Conservation (phyloP, 2,329 filamentous ascomycete genomes). For the Fusarium irregulare region DNA sequence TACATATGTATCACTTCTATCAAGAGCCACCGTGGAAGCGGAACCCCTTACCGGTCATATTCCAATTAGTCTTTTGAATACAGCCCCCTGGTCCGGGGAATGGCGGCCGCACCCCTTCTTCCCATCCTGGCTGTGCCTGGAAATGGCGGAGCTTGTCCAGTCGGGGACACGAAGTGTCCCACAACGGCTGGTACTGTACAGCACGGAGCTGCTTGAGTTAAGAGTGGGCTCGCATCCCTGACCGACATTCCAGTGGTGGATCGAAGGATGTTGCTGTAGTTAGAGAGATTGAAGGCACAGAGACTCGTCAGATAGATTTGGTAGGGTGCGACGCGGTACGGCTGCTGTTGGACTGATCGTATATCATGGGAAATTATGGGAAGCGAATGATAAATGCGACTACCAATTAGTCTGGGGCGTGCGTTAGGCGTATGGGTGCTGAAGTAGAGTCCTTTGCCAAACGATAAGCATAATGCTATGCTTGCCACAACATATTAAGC, state of each 20-base stretch:
- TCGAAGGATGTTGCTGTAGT: conserved; percentile 48
- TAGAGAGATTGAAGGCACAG: conserved; percentile 48
- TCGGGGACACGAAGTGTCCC: conserved; percentile 35
- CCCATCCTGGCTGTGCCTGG: conserved; percentile 43
- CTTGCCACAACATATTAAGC: conserved; percentile 5
- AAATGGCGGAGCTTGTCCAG: conserved; percentile 38
- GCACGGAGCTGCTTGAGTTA: conserved; percentile 5
- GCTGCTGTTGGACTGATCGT: conserved; percentile 40
- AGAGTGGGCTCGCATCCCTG: conserved; percentile 47
- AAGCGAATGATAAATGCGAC: conserved; percentile 31
- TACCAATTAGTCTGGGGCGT: conserved; percentile 23
- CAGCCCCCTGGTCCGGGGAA: conserved; percentile 43
- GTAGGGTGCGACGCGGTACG: conserved; percentile 40
- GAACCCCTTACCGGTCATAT: conserved; percentile 47
- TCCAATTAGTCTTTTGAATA: conserved; percentile 34
- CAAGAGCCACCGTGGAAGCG: conserved; percentile 47
- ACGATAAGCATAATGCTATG: conserved; percentile 3
- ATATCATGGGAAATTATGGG: conserved; percentile 31
- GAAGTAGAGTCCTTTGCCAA: conserved; percentile 5
- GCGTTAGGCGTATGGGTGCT: conserved; percentile 8
- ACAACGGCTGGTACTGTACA: conserved; percentile 34
- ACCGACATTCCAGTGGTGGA: conserved; percentile 48
- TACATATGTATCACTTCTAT: conserved; percentile 37
- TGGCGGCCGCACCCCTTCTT: conserved; percentile 42
- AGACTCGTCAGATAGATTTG: conserved; percentile 45